Base-by-base conservation (phyloP, 352 stramenopile species). In the Globisporangium solare region DNA sequence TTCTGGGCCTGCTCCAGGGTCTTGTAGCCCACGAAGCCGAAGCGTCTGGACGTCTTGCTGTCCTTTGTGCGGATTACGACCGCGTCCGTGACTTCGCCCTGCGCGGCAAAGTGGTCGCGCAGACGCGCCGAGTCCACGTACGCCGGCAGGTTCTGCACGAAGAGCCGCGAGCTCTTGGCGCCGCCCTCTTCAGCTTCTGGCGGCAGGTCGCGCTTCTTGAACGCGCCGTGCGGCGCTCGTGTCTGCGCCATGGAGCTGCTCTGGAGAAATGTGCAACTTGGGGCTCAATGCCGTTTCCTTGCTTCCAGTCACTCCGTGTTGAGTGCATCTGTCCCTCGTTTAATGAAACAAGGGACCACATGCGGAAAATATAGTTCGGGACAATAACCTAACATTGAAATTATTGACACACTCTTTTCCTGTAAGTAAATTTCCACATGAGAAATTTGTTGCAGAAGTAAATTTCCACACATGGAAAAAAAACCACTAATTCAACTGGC, bases 21-120 rank as follows among this genome's bases (percentile, higher is more conserved):
- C 68, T 94, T 94, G 58, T 77, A 94, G 58, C 83, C 83, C 27
- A 94, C 83, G 54, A 94, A 94, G 51, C 83, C 83, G 46, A 94
- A 94, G 57, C 83, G 83, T 7, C 83, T 75, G 20, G 83, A 94
- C 66, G 86, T 87, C 56, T 83, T 76, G 47, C 85, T 86, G 58
- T 95, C 85, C 61, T 95, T 96, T n/a, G 85, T 96, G 62, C 80
- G 79, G 51, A 96, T 80, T 42, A 97, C 84, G 37, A 81, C 87
- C 24, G 88, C 86, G 69, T 97, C 89, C 39, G 89, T 96, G 56
- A 97, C 87, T 47, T 94, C 80, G 14, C 86, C 83, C 55, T 91
- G 67, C 20, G 67, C 45, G n/a, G 61, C 68, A 54, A 95, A 95
- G 51, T 92, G 83, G 50, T 89, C 79, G 32, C 81, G 73, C 49